Conservation (phyloP, 2,329 filamentous ascomycete species). For the Penicillium fuscoglaucum region DNA sequence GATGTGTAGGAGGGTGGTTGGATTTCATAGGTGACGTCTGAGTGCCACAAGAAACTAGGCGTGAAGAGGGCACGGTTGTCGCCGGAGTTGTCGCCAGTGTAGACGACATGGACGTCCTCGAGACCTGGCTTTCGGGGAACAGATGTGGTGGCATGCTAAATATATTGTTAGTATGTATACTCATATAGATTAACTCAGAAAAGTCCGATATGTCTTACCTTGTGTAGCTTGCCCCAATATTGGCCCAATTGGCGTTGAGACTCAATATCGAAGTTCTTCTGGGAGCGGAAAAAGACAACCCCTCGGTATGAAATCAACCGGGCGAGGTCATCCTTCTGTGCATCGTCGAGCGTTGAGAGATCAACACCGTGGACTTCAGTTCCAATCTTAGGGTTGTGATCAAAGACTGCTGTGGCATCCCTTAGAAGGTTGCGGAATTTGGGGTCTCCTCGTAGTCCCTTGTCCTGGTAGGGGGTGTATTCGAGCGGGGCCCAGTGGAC, state of each 20-base stretch:
- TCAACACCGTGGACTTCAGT: slow-evolving; percentile 56
- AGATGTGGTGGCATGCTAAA: slow-evolving; percentile 54
- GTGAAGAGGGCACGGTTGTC: slow-evolving; percentile 57
- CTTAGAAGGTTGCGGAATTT: slow-evolving; percentile 55
- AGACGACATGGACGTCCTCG: slow-evolving; percentile 60
- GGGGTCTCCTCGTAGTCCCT: slow-evolving; percentile 55
- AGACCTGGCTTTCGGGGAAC: slow-evolving; percentile 51
- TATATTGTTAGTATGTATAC: slow-evolving; percentile 8
- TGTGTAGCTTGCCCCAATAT: slow-evolving; percentile 57
- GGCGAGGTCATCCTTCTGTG: slow-evolving; percentile 57
- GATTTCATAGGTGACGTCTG: slow-evolving; percentile 58
- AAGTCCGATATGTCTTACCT: slow-evolving; percentile 28
- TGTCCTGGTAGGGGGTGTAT: slow-evolving; percentile 54
- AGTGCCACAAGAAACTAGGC: slow-evolving; percentile 58
- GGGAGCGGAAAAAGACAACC: slow-evolving; percentile 59
- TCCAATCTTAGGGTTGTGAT: slow-evolving; percentile 58
- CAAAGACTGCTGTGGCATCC: slow-evolving; percentile 56
- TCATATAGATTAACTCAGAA: not conserved
- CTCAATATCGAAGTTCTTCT: slow-evolving; percentile 56
- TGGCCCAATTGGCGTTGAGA: slow-evolving; percentile 53
- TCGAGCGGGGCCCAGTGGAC: slow-evolving; percentile 53
- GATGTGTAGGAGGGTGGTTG: slow-evolving; percentile 60
- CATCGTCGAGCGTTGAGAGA: slow-evolving; percentile 51
- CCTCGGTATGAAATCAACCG: slow-evolving; percentile 55
- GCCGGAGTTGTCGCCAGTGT: slow-evolving; percentile 53